Evolutionary conservation across 352 stramenopile genomes (phyloP).

Genomic region (Pythium monospermum): DNA sequence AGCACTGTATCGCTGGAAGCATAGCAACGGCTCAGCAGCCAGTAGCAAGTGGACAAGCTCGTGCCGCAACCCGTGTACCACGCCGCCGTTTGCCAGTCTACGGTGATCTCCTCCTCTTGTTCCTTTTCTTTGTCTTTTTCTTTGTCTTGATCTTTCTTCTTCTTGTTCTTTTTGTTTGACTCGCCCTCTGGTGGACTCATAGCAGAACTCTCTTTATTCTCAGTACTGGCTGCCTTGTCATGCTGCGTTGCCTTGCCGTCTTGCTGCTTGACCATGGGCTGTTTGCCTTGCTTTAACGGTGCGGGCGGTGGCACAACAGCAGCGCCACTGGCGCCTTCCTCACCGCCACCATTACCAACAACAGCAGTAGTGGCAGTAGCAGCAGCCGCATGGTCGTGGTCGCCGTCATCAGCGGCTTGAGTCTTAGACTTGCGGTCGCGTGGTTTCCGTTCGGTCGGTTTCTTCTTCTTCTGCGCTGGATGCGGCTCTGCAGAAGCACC

Average conservation of each 20-base stretch:
- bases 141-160: not conserved
- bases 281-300: too few species aligned
- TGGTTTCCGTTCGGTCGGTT: not conserved
- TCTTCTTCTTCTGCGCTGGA: not conserved
- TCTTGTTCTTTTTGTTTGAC: not conserved
- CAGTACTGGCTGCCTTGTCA: too few species aligned
- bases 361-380: not conserved
- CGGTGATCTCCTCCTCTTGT: constrained; percentile 1
- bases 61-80: constrained; percentile 44
- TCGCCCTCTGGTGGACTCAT: not conserved
- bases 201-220: too few species aligned
- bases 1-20: constrained; percentile 32
- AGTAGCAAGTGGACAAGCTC: constrained; percentile 47
- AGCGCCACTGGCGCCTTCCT: too few species aligned
- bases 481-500: not conserved
- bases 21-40: constrained; percentile 51
- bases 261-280: too few species aligned
- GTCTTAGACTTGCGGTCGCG: constrained; percentile 2
- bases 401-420: not conserved
- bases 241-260: too few species aligned
- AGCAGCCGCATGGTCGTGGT: not conserved
- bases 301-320: too few species aligned
- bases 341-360: not conserved
- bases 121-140: not conserved
- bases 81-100: constrained; percentile 29